Base-by-base conservation (phyloP, 129 eudicot genomes). In the Tagetes patula region DNA sequence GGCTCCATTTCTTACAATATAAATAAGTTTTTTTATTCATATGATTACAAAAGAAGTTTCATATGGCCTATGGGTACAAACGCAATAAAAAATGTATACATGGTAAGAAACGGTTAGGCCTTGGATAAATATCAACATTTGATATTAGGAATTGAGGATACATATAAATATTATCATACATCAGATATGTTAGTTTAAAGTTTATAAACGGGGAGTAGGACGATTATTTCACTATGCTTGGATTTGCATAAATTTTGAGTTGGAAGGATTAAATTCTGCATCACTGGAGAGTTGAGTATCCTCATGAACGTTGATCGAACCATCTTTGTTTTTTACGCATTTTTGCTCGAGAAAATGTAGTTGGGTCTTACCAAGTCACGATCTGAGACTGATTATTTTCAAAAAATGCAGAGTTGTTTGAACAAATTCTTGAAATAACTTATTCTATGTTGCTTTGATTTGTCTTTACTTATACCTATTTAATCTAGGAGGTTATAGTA, bases 401-500 rank as follows among this genome's bases (percentile, higher is more conserved):
- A 52, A 8, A 20, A 52, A 52, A 53, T 20, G 9, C 2, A 55
- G 36, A 55, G 9, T 10, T 27, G 38, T 12, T 55, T 50, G 58
- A 50, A 50, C 31, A 50, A 4, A 50, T 30, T 7, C 58, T 54
- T 54, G 52, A 64, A 39, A 32, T 50, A 52, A 75, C 37, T 27
- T 53, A 41, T 49, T 32, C 32, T 30, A 49, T 1, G 31, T 41
- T 31, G 43, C 53, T 45, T 9, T 61, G 58, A 62, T 36, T 68
- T 64, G 8, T 53, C 45, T 68, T 68, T 41, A 53, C 12, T 52
- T 72, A 41, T 27, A 8, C 43, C 70, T 64, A 61, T 58, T 12
- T 58, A 53, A 67, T 69, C 55, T 56, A 65, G 85, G 47, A 67
- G 75, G 10, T 69, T 71, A 81, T 81, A 87, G 77, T 81, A 83